These are phyloP conservation scores for Thalassia testudinum DNA, from an alignment of 116 monocot genomes.

Conservation along the genomic window DNA sequence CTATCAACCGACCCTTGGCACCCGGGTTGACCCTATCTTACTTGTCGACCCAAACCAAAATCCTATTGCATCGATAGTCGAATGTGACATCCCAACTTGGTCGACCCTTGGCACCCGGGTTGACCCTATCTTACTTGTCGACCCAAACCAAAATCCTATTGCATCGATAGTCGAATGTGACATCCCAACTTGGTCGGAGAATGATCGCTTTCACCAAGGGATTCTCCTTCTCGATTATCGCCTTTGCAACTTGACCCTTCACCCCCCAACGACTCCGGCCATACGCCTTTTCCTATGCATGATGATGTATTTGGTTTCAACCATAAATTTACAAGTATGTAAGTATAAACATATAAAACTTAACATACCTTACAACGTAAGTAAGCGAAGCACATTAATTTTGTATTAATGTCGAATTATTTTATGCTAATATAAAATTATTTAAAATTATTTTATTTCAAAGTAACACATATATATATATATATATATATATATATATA, in stretches of 20 bases:
- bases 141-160: conserved; percentile 8
- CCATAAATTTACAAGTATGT: too few species aligned
- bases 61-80: background rate
- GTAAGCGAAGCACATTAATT: too few species aligned
- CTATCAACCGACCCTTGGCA: conserved; percentile 1
- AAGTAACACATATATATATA: too few species aligned
- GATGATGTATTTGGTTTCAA: too few species aligned
- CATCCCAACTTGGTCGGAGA: background rate
- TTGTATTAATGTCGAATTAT: too few species aligned
- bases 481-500: too few species aligned
- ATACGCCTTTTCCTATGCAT: background rate
- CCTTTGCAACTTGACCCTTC: background rate
- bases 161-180: background rate
- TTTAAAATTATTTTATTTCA: too few species aligned
- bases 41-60: conserved; percentile 5
- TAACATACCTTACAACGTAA: too few species aligned
- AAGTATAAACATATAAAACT: too few species aligned
- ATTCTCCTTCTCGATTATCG: conserved; percentile 8
- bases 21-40: background rate
- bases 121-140: background rate
- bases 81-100: background rate
- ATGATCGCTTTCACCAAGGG: conserved; percentile 2
- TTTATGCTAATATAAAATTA: too few species aligned
- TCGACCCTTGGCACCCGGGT: background rate
- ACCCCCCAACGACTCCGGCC: conserved; percentile 8